Percentiles rank a stretch among this genome's conserved stretches.
phyloP scores from a whole-genome alignment of 306 rosid genomes.

The Gleditsia sinensis region DNA sequence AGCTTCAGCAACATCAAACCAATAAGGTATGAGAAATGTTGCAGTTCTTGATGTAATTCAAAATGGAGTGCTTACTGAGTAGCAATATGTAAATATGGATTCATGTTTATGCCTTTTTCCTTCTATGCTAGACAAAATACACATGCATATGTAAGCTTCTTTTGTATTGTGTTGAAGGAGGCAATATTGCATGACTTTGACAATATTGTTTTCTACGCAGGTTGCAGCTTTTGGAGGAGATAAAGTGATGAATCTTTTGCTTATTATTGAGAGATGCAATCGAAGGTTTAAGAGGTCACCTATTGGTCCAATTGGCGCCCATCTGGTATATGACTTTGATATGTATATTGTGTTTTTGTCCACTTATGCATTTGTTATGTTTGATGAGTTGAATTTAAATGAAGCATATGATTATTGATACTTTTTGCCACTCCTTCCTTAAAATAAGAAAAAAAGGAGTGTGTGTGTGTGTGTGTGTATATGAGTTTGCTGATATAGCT shows the following conservation, averaged over 20 bases:
- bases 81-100: neutral
- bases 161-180: neutral
- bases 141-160: conserved; percentile 4
- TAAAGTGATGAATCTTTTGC: conserved; percentile 62
- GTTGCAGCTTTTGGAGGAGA: conserved; percentile 86
- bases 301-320: conserved; percentile 92
- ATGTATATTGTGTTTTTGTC: conserved; percentile 7
- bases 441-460: conserved; percentile 3
- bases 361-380: neutral
- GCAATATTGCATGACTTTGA: conserved; percentile 18
- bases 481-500: neutral
- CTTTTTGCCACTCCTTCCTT: neutral
- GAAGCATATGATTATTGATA: neutral
- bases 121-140: neutral
- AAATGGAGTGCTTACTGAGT: neutral
- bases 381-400: conserved; percentile 13
- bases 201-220: conserved; percentile 46
- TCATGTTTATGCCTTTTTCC: conserved; percentile 9
- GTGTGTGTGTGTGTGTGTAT: neutral
- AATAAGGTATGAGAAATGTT: conserved; percentile 61
- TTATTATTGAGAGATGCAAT: conserved; percentile 57
- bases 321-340: conserved; percentile 54
- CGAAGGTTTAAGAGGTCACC: conserved; percentile 73
- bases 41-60: conserved; percentile 9
- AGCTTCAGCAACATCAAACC: conserved; percentile 52